Base-by-base conservation (phyloP, 768 basidiomycete species). In the Suillus discolor region DNA sequence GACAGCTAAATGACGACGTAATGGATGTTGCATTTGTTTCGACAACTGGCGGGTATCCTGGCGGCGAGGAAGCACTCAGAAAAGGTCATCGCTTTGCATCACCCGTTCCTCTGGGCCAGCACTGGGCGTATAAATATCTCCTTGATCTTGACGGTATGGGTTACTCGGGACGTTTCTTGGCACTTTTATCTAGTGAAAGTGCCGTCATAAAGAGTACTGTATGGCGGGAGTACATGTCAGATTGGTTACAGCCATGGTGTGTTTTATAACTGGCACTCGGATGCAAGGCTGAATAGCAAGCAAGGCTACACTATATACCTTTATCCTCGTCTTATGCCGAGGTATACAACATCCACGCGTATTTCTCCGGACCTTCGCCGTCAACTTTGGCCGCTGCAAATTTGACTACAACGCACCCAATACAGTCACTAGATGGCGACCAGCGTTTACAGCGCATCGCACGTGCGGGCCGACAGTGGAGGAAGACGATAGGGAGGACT, bases 111-210 rank as follows among this genome's bases (percentile, higher is more conserved):
- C 80, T 99, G 1, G 93, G 93, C 7, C 84, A 88, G 63, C 91
- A 95, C 72, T 99, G 96, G 96, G 82, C 89, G 65, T 94, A 96
- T 81, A 97, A 97, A 80, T 94, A 96, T 72, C 82, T 97, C 42
- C 78, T 96, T 67, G 96, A 98, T 77, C 77, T 99, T 64, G 96
- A 97, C 72, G 96, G 97, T 18, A 96, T 96, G 92, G 90, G 93
- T 23, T 99, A 98, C 77, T 94, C 91, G 34, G 96, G 90, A 3
- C 84, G 94, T 15, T 96, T 97, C 75, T 88, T 94, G 84, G 84
- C 89, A 1, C 88, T 94, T 73, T 77, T 95, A 71, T 90, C 89
- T 51, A 95, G 91, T 62, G 94, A 97, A 75, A 94, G 93, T 67
- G 93, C 89, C 3, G 93, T 94, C 12, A 77, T 99, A 66, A 98